Evolutionary conservation across 1,284 basidiomycete genomes (phyloP), one percentile per base, ranked within the genome.

Genomic region (Ustilago crameri): DNA sequence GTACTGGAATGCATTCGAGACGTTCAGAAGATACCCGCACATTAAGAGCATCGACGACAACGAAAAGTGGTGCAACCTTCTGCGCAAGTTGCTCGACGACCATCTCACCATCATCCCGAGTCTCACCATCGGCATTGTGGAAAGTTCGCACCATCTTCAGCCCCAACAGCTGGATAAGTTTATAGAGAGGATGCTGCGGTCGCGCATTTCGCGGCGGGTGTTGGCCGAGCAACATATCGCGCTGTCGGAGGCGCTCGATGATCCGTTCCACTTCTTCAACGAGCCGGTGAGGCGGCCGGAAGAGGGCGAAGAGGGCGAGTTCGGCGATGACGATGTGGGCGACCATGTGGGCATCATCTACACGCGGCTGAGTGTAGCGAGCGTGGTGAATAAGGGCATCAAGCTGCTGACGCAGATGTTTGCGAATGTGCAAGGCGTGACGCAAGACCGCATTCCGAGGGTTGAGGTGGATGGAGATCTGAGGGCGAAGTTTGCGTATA

Each of bases 161-260:
- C 89, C 92, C 0, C 91, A 93, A 55, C 87, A 88, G 51, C 86
- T 95, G 15, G 93, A 95, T 82, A 87, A 91, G 9, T 93, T 95
- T 83, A 93, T 95, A 90, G 88, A 89, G 22, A 88, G 93, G 24
- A 95, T 95, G 93, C 87, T 95, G 9, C 87, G 93, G 44, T 94
- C 93, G 3, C 87, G 93, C 52, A 93, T 95, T 81, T 93, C 93
- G 9, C 87, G 93, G 23, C 88, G 93, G 40, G 93, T 95, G 26
- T 87, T 95, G 27, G 91, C 90, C 2, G 91, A 95, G 80, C 93
- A 95, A 78, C 93, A 95, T 76, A 89, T 95, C 54, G 91, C 92
- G 3, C 86, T 95, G 5, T 90, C 91, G 5, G 87, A 89, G 57
- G 87, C 87, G 37, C 50, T 76, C 24, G 76, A 76, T 37, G 77